Evolutionary conservation across 148 eudicot species (phyloP), one percentile per base, ranked within the genome.

Genomic region (Chenopodium album): DNA sequence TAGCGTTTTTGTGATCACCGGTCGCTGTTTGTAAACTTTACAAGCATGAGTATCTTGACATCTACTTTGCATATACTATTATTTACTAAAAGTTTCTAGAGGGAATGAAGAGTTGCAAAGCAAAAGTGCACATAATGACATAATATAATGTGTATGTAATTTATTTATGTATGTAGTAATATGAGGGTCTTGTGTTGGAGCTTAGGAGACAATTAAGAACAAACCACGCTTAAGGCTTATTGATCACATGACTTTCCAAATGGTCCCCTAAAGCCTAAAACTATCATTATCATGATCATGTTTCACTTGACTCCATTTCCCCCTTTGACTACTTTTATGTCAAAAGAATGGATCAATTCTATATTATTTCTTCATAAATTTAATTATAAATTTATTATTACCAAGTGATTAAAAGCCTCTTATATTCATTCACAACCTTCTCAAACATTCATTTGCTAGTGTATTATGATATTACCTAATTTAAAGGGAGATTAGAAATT

Each of bases 121-220:
- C 11, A 72, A 76, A 76, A 84, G 71, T 47, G 63, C 2, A 72
- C 73, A 4, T 34, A 14, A 66, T 50, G 10, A 52, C 41, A 37
- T 41, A 41, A 41, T 41, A 41, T 41, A 41, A 41, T 6, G 44
- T 41, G 44, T 41, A 6, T 41, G 44, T 41, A 41, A 41, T 41
- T 6, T 37, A 41, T 41, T 6, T 37, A 56, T 50, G 71, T 64
- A 81, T 32, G 3, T 37, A 16, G 59, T n/a, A 29, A 41, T 37
- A 76, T 7, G 62, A 73, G 85, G 88, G 86, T 28, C 31, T 48
- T 44, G 12, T 83, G 79, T 82, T 83, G 85, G 69, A 70, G 59
- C n/a, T 22, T 29, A 71, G 87, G 86, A 79, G 86, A 85, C 86
- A 87, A 13, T 52, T 52, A 80, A 82, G 66, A 85, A 80, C 85